Conservation (phyloP, 345 rosid species). For the Populus tremula region DNA sequence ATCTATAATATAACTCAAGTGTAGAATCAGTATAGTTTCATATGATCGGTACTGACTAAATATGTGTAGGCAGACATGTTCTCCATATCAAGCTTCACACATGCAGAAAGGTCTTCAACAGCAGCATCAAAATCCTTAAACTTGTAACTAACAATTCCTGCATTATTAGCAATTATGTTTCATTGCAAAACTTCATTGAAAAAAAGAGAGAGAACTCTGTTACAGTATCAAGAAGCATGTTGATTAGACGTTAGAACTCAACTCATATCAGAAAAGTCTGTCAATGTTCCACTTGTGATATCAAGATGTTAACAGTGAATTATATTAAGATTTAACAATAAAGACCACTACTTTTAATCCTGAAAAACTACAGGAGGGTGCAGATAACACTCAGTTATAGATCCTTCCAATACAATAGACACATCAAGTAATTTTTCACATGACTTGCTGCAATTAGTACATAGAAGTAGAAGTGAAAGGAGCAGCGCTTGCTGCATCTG, state of each 20-base stretch:
- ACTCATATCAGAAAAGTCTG: no score
- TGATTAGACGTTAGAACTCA: no score
- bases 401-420: constrained; percentile 1
- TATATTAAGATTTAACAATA: no score
- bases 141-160: constrained; percentile 93
- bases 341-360: background rate
- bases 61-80: constrained; percentile 92
- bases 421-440: background rate
- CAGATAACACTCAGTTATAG: background rate
- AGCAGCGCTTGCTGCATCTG: background rate
- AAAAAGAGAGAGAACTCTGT: background rate
- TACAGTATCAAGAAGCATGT: no score
- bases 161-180: constrained; percentile 29
- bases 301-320: no score
- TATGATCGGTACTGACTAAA: constrained; percentile 51
- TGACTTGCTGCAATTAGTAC: background rate
- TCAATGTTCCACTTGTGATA: no score
- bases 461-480: background rate
- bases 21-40: constrained; percentile 12
- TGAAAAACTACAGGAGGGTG: background rate
- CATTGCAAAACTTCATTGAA: background rate
- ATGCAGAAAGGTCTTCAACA: constrained; percentile 71
- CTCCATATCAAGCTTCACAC: constrained; percentile 75
- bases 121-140: constrained; percentile 89
- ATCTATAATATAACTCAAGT: background rate